Conservation (phyloP, 2,329 filamentous ascomycete genomes). For the Aureobasidium sp. region DNA sequence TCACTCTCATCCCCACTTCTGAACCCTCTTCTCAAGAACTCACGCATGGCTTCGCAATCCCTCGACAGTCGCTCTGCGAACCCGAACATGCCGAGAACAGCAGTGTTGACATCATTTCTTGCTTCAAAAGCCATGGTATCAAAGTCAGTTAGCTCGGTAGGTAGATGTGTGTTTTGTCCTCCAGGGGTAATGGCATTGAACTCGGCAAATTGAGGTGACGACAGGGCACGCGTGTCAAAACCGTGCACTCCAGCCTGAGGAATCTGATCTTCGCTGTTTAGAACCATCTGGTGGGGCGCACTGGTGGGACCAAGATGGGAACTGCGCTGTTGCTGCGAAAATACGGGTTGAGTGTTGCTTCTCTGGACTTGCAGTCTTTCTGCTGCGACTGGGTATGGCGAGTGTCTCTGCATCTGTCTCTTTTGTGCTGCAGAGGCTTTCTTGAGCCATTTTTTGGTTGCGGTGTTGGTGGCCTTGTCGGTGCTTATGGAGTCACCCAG, state of each 20-base stretch:
- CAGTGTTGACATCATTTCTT: not conserved
- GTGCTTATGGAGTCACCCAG: not conserved
- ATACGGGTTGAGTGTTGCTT: not conserved
- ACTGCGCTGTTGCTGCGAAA: not conserved
- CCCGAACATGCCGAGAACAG: not conserved
- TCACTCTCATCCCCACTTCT: not conserved
- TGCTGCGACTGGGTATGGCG: not conserved
- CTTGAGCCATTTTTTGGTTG: not conserved
- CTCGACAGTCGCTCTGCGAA: not conserved
- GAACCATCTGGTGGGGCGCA: not conserved
- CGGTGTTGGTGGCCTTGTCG: not conserved
- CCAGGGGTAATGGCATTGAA: not conserved
- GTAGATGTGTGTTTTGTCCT: not conserved
- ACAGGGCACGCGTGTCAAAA: not conserved
- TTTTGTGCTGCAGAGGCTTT: not conserved
- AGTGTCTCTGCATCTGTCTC: not conserved
- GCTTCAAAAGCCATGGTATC: not conserved
- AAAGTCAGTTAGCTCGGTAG: not conserved
- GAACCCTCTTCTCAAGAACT: not conserved
- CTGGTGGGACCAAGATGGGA: not conserved
- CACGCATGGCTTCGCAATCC: not conserved
- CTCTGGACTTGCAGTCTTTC: not conserved
- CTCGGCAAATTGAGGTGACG: not conserved
- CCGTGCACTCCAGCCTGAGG: not conserved
- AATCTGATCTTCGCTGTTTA: not conserved